phyloP scores from a whole-genome alignment of 2,329 filamentous ascomycete genomes.

The Mycogone perniciosa region DNA sequence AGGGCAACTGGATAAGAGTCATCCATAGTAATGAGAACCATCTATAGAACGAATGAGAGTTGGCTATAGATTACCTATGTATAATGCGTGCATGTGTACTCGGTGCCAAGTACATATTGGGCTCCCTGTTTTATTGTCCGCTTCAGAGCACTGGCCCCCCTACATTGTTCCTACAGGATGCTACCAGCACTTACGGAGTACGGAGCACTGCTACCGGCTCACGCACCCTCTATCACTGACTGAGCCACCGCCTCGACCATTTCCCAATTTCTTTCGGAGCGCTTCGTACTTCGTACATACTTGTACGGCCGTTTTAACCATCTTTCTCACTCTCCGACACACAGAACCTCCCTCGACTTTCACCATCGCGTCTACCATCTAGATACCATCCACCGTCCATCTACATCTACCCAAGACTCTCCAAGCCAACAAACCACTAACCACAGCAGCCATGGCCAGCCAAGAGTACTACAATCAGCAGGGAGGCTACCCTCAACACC shows the following conservation, averaged over 20 bases:
- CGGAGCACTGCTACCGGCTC: too few species aligned
- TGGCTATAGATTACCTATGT: too few species aligned
- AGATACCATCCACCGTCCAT: background rate
- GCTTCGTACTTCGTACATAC: background rate
- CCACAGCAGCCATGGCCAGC: conserved; percentile 28
- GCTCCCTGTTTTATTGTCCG: too few species aligned
- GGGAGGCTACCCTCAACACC: conserved; percentile 32
- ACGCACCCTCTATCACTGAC: background rate
- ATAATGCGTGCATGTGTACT: too few species aligned
- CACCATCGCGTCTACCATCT: background rate
- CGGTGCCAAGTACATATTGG: too few species aligned
- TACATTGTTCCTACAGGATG: too few species aligned
- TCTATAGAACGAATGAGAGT: too few species aligned
- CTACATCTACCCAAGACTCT: background rate
- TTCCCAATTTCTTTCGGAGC: background rate
- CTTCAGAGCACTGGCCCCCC: too few species aligned
- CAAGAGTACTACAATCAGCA: conserved; percentile 35
- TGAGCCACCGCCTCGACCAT: background rate
- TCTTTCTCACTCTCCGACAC: background rate
- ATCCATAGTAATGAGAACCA: too few species aligned
- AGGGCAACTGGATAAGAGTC: too few species aligned
- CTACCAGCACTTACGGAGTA: too few species aligned
- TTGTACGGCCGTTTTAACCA: too few species aligned
- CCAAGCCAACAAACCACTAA: background rate
- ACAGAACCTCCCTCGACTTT: background rate